phyloP scores from a whole-genome alignment of 2,329 filamentous ascomycete genomes.

The Juglanconis sp. region DNA sequence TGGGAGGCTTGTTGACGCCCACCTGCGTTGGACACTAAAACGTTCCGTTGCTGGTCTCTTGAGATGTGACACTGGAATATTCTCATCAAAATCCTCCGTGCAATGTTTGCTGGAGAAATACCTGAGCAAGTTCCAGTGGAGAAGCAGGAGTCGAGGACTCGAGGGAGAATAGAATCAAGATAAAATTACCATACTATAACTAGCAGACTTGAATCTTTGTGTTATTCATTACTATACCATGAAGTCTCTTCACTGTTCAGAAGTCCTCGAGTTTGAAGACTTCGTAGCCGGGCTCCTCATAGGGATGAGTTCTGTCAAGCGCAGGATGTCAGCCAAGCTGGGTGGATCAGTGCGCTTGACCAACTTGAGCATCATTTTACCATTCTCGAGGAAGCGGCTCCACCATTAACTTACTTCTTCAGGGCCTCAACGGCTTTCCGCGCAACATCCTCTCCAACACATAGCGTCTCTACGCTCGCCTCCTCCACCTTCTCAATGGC shows the following conservation, averaged over 20 bases:
- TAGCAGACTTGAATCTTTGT: no score
- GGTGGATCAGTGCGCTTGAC: background rate
- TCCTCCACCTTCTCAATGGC: conserved; percentile 58
- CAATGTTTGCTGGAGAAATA: no score
- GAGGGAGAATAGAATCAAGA: no score
- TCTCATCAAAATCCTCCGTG: no score
- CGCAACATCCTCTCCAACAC: conserved; percentile 56
- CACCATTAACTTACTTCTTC: conserved; percentile 51
- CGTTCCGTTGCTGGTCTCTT: no score
- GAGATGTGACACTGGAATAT: no score
- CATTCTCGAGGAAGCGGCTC: background rate
- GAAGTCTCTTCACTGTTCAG: conserved; percentile 19
- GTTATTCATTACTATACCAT: no score
- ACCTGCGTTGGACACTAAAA: no score
- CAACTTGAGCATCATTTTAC: background rate
- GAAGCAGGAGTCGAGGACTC: no score
- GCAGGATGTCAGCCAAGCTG: conserved; percentile 19
- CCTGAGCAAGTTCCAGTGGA: no score
- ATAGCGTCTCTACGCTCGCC: conserved; percentile 60
- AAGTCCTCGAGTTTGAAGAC: conserved; percentile 49
- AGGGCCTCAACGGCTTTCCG: conserved; percentile 58
- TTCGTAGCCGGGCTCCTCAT: conserved; percentile 49
- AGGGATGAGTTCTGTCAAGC: conserved; percentile 44
- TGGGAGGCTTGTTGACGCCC: no score
- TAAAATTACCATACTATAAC: no score